These are phyloP conservation scores for Hymenoscyphus salicellus DNA, from an alignment of 2,329 filamentous ascomycete genomes.

Conservation along the genomic window DNA sequence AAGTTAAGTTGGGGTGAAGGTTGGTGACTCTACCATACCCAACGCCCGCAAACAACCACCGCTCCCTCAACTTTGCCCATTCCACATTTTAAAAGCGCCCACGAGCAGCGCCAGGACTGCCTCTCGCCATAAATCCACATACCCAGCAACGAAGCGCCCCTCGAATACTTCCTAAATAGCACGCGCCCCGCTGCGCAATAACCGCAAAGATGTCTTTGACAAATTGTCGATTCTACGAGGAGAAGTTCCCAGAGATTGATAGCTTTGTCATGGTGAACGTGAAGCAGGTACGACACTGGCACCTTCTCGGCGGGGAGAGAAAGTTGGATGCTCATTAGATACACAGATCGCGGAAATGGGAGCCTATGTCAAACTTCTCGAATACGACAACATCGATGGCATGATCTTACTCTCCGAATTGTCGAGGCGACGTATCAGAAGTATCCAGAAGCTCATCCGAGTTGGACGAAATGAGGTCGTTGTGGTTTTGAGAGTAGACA, in stretches of 20 bases:
- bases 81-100: neutral
- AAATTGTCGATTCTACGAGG: conserved; percentile 96
- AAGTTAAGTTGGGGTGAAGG: neutral
- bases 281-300: conserved; percentile 68
- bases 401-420: conserved; percentile 99
- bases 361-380: conserved; percentile 97
- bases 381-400: conserved; percentile 99
- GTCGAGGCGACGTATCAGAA: conserved; percentile 94
- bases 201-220: conserved; percentile 83
- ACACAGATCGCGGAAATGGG: conserved; percentile 96
- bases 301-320: conserved; percentile 8
- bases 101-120: neutral
- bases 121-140: neutral
- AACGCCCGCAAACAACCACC: conserved; percentile 2
- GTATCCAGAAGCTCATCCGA: conserved; percentile 97
- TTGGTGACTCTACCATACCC: neutral
- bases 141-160: conserved; percentile 21
- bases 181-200: conserved; percentile 25
- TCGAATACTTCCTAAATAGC: conserved; percentile 10
- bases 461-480: conserved; percentile 98
- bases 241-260: conserved; percentile 97
- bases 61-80: neutral
- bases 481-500: conserved; percentile 96
- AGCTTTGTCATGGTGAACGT: conserved; percentile 99
- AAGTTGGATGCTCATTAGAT: neutral